Conservation (phyloP, 2,329 filamentous ascomycete species). For the Epichloe amarillans region DNA sequence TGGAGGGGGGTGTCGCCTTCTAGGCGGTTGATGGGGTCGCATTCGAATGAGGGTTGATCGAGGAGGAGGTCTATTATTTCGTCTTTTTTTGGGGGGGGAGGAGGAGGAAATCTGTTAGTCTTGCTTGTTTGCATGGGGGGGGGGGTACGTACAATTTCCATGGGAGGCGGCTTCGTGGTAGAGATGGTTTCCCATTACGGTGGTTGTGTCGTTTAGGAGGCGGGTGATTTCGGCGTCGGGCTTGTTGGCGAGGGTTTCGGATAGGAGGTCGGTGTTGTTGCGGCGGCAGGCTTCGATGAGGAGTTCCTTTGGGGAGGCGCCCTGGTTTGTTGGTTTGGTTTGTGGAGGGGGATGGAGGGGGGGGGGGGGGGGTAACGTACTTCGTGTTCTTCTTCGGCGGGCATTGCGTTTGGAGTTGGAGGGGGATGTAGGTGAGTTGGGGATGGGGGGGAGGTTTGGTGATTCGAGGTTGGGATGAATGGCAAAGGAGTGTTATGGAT, state of each 20-base stretch:
- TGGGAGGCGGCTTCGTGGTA: slow-evolving; percentile 79
- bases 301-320: slow-evolving; percentile 72
- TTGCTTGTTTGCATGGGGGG: not conserved
- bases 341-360: too few relatives aligned
- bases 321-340: slow-evolving; percentile 34
- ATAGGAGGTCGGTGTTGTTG: slow-evolving; percentile 79
- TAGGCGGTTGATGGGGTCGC: slow-evolving; percentile 59
- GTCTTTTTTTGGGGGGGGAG: slow-evolving; percentile 25
- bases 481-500: too few relatives aligned
- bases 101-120: not conserved
- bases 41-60: slow-evolving; percentile 74
- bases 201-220: slow-evolving; percentile 75
- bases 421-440: not conserved
- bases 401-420: slow-evolving; percentile 3
- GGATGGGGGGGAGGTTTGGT: too few relatives aligned
- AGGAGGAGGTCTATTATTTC: slow-evolving; percentile 72
- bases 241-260: slow-evolving; percentile 54
- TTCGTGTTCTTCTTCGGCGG: slow-evolving; percentile 12
- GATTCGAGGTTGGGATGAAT: too few relatives aligned
- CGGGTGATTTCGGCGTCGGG: slow-evolving; percentile 53
- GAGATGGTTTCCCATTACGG: slow-evolving; percentile 75
- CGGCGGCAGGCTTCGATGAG: slow-evolving; percentile 86
- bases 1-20: slow-evolving; percentile 68
- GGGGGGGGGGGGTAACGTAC: not conserved
- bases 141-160: slow-evolving; percentile 67